phyloP scores from a whole-genome alignment of 2,329 filamentous ascomycete species.

The Aspergillus cejpii region DNA sequence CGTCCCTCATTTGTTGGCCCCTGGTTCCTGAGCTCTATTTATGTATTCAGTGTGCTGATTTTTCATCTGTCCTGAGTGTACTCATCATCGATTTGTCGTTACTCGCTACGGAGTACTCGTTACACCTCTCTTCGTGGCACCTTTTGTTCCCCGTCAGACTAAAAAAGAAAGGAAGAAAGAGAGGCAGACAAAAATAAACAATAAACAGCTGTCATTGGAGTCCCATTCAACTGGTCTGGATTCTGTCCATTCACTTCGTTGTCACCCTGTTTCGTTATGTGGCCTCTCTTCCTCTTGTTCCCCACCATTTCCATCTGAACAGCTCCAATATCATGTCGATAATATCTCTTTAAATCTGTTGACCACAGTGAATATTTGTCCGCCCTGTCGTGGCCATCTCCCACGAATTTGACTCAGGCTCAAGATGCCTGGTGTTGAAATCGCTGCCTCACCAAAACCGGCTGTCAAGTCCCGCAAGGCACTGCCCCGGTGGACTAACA shows the following conservation, averaged over 20 bases:
- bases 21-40: background rate
- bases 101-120: background rate
- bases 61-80: no score
- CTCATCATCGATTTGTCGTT: no score
- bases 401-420: conserved; percentile 3
- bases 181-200: conserved; percentile 2
- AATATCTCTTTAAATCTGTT: background rate
- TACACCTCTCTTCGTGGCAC: background rate
- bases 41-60: background rate
- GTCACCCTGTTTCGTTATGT: background rate
- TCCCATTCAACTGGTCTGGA: background rate
- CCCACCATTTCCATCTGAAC: background rate
- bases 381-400: background rate
- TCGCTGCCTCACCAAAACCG: conserved; percentile 23
- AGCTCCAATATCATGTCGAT: conserved; percentile 1
- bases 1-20: conserved; percentile 3
- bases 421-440: conserved; percentile 29
- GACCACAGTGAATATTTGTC: background rate
- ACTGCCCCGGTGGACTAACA: conserved; percentile 33
- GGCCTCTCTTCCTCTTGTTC: background rate
- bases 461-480: conserved; percentile 38
- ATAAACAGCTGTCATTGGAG: background rate
- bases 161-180: background rate
- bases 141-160: background rate
- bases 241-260: background rate